Evolutionary conservation across 2,329 filamentous ascomycete genomes (phyloP).

Genomic region (Nemania sp.): DNA sequence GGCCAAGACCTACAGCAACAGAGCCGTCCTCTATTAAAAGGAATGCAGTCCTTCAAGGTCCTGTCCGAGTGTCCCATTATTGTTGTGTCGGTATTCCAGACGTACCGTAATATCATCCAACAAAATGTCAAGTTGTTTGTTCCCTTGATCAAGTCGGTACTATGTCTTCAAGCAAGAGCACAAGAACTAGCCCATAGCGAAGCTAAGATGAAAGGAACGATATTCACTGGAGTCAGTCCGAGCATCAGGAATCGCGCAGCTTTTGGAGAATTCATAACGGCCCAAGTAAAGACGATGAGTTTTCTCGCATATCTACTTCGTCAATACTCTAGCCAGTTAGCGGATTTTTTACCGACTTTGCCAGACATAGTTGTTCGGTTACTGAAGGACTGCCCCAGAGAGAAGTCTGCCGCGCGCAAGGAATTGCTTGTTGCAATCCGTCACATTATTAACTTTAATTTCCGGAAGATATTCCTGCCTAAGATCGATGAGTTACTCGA

Average conservation of each 20-base stretch:
- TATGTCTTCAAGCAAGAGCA: conserved; percentile 89
- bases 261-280: conserved; percentile 97
- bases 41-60: conserved; percentile 99
- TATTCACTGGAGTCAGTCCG: conserved; percentile 93
- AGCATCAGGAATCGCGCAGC: conserved; percentile 93
- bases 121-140: conserved; percentile 93
- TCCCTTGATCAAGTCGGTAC: conserved; percentile 89
- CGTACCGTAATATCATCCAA: conserved; percentile 82
- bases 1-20: conserved; percentile 85
- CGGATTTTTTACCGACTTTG: conserved; percentile 86
- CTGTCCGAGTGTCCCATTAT: conserved; percentile 98
- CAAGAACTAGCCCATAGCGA: conserved; percentile 93
- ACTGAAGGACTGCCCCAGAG: conserved; percentile 91
- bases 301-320: conserved; percentile 93
- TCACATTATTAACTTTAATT: conserved; percentile 99
- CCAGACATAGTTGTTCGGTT: conserved; percentile 91
- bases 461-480: conserved; percentile 90
- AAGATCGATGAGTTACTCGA: conserved; percentile 97
- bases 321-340: conserved; percentile 86
- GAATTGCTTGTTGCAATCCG: conserved; percentile 95
- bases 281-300: conserved; percentile 99
- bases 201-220: conserved; percentile 79
- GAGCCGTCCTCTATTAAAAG: conserved; percentile 83
- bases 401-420: conserved; percentile 93
- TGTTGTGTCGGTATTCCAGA: conserved; percentile 97